Conservation (phyloP, 2,329 filamentous ascomycete genomes). For the Dactylellina leptospora region DNA sequence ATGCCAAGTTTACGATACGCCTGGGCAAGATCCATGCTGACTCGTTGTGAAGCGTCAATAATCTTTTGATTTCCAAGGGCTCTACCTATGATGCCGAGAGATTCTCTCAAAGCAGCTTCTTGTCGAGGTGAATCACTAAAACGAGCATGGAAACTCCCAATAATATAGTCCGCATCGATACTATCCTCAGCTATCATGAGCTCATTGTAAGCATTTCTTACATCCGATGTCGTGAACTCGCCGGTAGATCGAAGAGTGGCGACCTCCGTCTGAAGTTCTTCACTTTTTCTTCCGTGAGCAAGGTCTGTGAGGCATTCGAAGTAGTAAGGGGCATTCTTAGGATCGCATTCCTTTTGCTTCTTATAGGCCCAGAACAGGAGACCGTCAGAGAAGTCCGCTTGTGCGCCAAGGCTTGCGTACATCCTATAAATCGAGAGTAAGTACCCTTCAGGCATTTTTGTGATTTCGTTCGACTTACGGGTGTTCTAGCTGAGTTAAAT, state of each 20-base stretch:
- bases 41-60: slow-evolving; percentile 68
- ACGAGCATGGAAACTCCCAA: slow-evolving; percentile 70
- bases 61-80: slow-evolving; percentile 69
- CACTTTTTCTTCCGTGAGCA: slow-evolving; percentile 67
- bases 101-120: slow-evolving; percentile 67
- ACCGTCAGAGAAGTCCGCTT: slow-evolving; percentile 70
- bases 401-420: slow-evolving; percentile 71
- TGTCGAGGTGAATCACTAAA: slow-evolving; percentile 66
- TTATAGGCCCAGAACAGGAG: slow-evolving; percentile 72
- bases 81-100: slow-evolving; percentile 70
- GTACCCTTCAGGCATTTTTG: slow-evolving; percentile 45
- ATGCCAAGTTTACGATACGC: slow-evolving; percentile 25
- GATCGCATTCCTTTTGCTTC: slow-evolving; percentile 68
- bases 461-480: slow-evolving; percentile 58
- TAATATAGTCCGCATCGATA: slow-evolving; percentile 69
- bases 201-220: slow-evolving; percentile 68
- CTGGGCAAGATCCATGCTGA: slow-evolving; percentile 58
- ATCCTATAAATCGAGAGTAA: slow-evolving; percentile 60
- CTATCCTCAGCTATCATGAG: slow-evolving; percentile 66
- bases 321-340: slow-evolving; percentile 68
- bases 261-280: slow-evolving; percentile 68
- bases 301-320: slow-evolving; percentile 72
- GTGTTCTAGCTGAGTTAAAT: slow-evolving; percentile 57
- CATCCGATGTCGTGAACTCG: slow-evolving; percentile 67
- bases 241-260: slow-evolving; percentile 69